These are phyloP conservation scores for Seiridium cupressi DNA, from an alignment of 2,329 filamentous ascomycete species.

Conservation along the genomic window DNA sequence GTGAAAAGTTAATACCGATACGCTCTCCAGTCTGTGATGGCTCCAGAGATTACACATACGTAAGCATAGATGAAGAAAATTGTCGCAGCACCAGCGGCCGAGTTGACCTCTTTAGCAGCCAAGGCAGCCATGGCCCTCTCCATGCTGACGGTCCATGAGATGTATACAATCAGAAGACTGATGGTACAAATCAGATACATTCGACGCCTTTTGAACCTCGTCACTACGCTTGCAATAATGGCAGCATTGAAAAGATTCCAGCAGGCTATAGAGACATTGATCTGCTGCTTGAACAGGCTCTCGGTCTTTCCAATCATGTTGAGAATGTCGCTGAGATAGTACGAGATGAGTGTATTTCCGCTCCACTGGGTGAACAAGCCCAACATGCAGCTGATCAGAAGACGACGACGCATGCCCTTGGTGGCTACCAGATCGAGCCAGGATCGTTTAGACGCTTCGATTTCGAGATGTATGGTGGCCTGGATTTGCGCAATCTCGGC, in stretches of 20 bases:
- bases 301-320: slow-evolving; percentile 42
- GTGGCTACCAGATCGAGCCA: slow-evolving; percentile 54
- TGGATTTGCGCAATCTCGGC: slow-evolving; percentile 13
- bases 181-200: slow-evolving; percentile 40
- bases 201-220: slow-evolving; percentile 30
- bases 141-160: slow-evolving; percentile 49
- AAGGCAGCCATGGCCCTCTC: slow-evolving; percentile 33
- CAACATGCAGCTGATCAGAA: slow-evolving; percentile 46
- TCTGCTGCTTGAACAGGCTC: slow-evolving; percentile 40
- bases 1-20: neutral
- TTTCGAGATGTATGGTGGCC: slow-evolving; percentile 34
- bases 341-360: slow-evolving; percentile 47
- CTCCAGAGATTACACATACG: slow-evolving; percentile 20
- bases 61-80: slow-evolving; percentile 62
- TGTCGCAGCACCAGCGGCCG: slow-evolving; percentile 26
- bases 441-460: slow-evolving; percentile 47
- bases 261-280: slow-evolving; percentile 43
- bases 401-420: slow-evolving; percentile 47
- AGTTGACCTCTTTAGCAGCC: slow-evolving; percentile 18
- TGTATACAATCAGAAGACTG: slow-evolving; percentile 44
- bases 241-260: slow-evolving; percentile 44
- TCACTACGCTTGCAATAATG: slow-evolving; percentile 37
- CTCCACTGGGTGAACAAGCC: slow-evolving; percentile 55
- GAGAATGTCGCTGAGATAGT: slow-evolving; percentile 39
- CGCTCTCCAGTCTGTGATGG: neutral